These are phyloP conservation scores for Polytolypa hystricis DNA, from an alignment of 2,329 filamentous ascomycete genomes.

Conservation along the genomic window DNA sequence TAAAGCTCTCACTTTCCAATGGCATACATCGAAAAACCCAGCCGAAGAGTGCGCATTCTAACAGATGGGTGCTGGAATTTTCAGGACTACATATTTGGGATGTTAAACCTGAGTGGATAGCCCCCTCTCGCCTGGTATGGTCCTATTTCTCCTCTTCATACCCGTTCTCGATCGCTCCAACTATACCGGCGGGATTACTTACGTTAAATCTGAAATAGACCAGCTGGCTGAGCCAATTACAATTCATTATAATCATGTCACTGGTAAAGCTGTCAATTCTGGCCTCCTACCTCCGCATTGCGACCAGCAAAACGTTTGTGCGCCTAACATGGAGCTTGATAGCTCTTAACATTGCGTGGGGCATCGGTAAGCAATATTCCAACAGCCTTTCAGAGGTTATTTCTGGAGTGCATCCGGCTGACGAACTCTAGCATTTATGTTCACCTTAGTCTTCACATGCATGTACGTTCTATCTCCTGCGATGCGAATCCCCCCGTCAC, in stretches of 20 bases:
- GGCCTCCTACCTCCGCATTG: constrained; percentile 11
- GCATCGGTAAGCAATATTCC: constrained; percentile 7
- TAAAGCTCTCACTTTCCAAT: constrained; percentile 1
- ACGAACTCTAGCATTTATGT: constrained; percentile 8
- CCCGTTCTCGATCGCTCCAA: too few species aligned
- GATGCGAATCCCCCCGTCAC: neutral
- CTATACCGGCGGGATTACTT: too few species aligned
- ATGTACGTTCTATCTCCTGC: constrained; percentile 6
- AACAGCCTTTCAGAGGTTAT: neutral
- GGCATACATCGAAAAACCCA: neutral
- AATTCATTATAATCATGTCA: constrained; percentile 10
- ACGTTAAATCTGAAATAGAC: constrained; percentile 6
- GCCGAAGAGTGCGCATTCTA: too few species aligned
- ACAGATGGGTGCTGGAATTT: too few species aligned
- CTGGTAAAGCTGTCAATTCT: constrained; percentile 13
- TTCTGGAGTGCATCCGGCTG: neutral
- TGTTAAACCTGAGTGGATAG: constrained; percentile 8
- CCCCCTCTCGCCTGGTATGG: constrained; percentile 9
- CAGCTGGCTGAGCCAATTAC: constrained; percentile 11
- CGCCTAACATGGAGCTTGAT: constrained; percentile 9
- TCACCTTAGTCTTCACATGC: constrained; percentile 10
- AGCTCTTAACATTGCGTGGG: constrained; percentile 9
- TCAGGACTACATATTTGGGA: constrained; percentile 13
- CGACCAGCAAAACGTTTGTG: constrained; percentile 5
- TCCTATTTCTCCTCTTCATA: neutral